Percentiles rank a stretch among this genome's conserved stretches.
These are phyloP conservation scores for Scutellaria minor DNA, from an alignment of 257 asterid genomes.

Conservation along the genomic window DNA sequence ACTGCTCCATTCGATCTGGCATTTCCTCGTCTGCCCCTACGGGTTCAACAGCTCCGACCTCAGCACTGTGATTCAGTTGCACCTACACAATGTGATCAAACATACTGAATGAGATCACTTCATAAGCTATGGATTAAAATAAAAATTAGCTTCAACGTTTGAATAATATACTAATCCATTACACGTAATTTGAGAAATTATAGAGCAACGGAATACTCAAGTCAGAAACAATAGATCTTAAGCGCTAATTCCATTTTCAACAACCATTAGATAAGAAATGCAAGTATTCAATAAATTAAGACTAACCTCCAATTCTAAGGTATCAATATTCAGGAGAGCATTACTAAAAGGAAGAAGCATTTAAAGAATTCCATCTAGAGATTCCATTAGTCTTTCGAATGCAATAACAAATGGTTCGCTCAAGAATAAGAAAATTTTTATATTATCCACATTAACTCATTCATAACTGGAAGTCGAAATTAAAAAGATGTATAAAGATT, in stretches of 20 bases:
- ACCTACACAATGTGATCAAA: slow-evolving; percentile 34
- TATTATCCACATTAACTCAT: not conserved
- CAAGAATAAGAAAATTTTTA: not conserved
- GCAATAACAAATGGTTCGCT: slow-evolving; percentile 7
- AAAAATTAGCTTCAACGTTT: not conserved
- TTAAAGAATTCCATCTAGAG: not conserved
- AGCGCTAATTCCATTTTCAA: not conserved
- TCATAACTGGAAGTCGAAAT: not conserved
- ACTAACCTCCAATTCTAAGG: not conserved
- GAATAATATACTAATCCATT: not conserved
- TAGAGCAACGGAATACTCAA: not conserved
- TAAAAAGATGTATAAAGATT: too few species aligned
- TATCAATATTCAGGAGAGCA: not conserved
- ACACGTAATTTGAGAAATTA: not conserved
- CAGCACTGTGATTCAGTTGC: slow-evolving; percentile 32
- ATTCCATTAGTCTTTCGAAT: not conserved
- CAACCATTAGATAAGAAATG: not conserved
- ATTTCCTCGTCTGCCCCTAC: slow-evolving; percentile 58
- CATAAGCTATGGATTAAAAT: too few species aligned
- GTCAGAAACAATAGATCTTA: not conserved
- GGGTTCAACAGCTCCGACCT: slow-evolving; percentile 33
- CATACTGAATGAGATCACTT: not conserved
- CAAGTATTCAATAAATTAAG: not conserved
- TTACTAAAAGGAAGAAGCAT: not conserved
- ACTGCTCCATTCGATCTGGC: slow-evolving; percentile 80